Evolutionary conservation across 352 stramenopile species (phyloP).

Genomic region (Phytophthora capsici): DNA sequence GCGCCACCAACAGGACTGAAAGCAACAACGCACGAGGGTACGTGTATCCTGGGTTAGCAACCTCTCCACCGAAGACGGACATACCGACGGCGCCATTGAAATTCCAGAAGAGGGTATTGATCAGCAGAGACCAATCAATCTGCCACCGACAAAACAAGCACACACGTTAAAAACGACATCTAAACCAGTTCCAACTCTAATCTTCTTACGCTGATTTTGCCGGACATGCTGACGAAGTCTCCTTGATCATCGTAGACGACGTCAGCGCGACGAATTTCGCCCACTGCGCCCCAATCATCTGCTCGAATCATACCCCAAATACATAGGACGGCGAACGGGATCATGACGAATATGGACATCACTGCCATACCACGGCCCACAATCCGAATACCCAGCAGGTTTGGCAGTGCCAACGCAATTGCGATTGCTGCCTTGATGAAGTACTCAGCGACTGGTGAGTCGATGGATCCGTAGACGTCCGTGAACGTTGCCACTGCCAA

Average conservation of each 20-base stretch:
- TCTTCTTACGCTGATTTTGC: conserved; percentile 31
- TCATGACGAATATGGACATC: conserved; percentile 89
- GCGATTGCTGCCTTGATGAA: conserved; percentile 54
- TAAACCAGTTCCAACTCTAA: neutral
- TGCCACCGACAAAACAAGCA: conserved; percentile 6
- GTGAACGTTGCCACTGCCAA: conserved; percentile 61
- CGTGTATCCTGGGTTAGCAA: conserved; percentile 72
- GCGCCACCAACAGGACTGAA: conserved; percentile 76
- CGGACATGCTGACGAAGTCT: conserved; percentile 52
- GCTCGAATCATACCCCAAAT: conserved; percentile 41
- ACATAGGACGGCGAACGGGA: conserved; percentile 90
- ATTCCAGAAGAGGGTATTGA: conserved; percentile 98
- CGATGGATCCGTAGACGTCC: conserved; percentile 45
- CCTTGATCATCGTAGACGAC: conserved; percentile 43
- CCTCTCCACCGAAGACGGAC: conserved; percentile 90
- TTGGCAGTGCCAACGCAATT: conserved; percentile 48
- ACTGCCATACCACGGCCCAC: conserved; percentile 80
- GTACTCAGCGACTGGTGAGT: conserved; percentile 41
- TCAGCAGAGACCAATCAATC: conserved; percentile 83
- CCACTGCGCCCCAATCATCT: conserved; percentile 46
- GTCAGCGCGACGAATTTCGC: conserved; percentile 46
- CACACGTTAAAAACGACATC: neutral
- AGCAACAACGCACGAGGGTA: conserved; percentile 89
- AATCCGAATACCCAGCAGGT: conserved; percentile 47
- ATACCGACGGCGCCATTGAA: conserved; percentile 92